Base-by-base conservation (phyloP, 202 grass and related monocot species). In the Carex sylvatica region DNA sequence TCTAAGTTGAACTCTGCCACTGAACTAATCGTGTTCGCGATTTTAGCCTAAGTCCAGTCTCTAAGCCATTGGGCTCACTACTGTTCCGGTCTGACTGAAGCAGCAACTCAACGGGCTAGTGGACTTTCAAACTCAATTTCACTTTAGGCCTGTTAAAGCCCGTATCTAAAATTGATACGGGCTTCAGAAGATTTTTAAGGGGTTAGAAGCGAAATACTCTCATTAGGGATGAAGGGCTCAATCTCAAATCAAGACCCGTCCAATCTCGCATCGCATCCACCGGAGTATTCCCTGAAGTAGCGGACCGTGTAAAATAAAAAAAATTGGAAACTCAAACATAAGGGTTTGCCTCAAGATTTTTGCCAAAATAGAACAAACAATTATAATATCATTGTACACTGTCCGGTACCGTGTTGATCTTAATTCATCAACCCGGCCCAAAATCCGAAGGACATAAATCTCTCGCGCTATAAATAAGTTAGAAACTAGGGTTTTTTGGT, bases 401-500 rank as follows among this genome's bases (percentile, higher is more conserved):
- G 38, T 40, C 38, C 38, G 38, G 38, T 40, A 40, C 38, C 38
- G 5, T 7, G 38, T 1, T 40, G 1, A 38, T 40, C 6, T 7
- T 40, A 40, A 40, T 40, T 40, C 38, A 2, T 6, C 30, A 7
- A 9, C 11, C 31, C 26, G 22, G 42, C 9, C 63, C 79, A 55
- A 74, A 74, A 54, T 28, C 3, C 0, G 47, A 52, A 49, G 65
- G 79, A 51, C 0, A 19, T 47, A 16, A 66, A 82, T 15, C 61
- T 23, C 22, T 30, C 7, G 24, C 16, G 16, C 6, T 82, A 82
- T 82, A 82, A 82, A 82, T 82, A 69, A 36, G 36, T 82, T 55
- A 35, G 62, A n/a, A 7, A 9, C 69, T 87, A 87, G 80, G 80
- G 85, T 83, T 87, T 83, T n/a, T n/a, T 18, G 9, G 30, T 58